Conservation (phyloP, 2,329 filamentous ascomycete genomes). For the Orbilia blumenaviensis region DNA sequence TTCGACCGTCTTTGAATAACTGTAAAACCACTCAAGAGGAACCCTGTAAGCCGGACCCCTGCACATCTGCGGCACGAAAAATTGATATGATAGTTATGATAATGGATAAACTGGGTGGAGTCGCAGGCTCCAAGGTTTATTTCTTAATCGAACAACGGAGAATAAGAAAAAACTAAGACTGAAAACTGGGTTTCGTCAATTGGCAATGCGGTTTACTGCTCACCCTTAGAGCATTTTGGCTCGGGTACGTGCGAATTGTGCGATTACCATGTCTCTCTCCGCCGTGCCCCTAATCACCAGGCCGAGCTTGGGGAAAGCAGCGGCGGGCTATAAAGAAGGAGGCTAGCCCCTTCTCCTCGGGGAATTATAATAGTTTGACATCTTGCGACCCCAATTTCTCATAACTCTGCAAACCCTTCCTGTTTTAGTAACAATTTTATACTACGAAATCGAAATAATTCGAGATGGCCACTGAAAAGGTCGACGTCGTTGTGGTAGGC, state of each 20-base stretch:
- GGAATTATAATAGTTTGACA: conserved; percentile 7
- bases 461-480: conserved; percentile 47
- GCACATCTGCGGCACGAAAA: conserved; percentile 49
- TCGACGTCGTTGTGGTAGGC: conserved; percentile 52
- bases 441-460: conserved; percentile 11
- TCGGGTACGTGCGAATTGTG: conserved; percentile 50
- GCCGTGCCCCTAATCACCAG: conserved; percentile 29
- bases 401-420: background rate
- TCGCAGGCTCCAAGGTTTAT: conserved; percentile 8
- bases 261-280: conserved; percentile 28
- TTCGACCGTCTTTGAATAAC: conserved; percentile 33
- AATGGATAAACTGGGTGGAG: conserved; percentile 52
- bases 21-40: conserved; percentile 51
- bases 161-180: conserved; percentile 45
- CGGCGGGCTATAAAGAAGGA: conserved; percentile 34
- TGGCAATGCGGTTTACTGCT: conserved; percentile 13
- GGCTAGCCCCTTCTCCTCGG: conserved; percentile 23
- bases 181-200: conserved; percentile 24
- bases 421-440: conserved; percentile 6
- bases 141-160: background rate
- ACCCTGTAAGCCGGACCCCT: conserved; percentile 34
- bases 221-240: conserved; percentile 42
- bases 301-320: background rate
- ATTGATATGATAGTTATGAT: conserved; percentile 47
- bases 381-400: conserved; percentile 5